A percentile compares a stretch with the other conserved stretches of the same genome.
Conservation (phyloP, 805 yeast species). For the Lipomyces yamadae region DNA sequence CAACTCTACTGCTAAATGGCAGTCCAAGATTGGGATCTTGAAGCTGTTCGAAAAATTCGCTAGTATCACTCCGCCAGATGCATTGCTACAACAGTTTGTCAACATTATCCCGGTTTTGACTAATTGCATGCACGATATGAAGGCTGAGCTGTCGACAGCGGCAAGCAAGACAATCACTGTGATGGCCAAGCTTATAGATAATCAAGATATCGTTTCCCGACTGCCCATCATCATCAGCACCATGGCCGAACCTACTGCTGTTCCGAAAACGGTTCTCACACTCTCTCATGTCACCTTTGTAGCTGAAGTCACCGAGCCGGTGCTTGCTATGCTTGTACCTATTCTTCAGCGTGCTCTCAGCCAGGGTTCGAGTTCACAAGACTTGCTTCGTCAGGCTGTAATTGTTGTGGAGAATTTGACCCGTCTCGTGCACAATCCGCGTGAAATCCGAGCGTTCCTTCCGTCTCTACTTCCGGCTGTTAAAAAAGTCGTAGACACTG, state of each 20-base stretch:
- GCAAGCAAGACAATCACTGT: constrained; percentile 73
- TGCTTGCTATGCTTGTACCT: constrained; percentile 86
- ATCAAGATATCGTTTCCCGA: constrained; percentile 87
- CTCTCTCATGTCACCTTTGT: constrained; percentile 94
- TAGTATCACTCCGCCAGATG: constrained; percentile 81
- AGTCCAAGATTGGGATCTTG: constrained; percentile 66
- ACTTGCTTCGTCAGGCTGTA: constrained; percentile 94
- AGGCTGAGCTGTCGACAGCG: constrained; percentile 89
- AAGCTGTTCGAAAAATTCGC: constrained; percentile 72
- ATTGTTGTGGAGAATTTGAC: constrained; percentile 95
- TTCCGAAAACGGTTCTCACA: constrained; percentile 85
- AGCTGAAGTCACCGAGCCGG: constrained; percentile 98
- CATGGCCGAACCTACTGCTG: constrained; percentile 85
- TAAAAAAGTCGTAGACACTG: constrained; percentile 82
- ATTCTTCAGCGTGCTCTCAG: constrained; percentile 86
- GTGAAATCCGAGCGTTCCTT: constrained; percentile 85
- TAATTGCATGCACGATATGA: constrained; percentile 91
- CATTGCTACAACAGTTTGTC: constrained; percentile 79
- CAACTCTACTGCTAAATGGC: constrained; percentile 89
- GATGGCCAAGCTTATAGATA: constrained; percentile 83
- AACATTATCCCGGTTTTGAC: constrained; percentile 82
- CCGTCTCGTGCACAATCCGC: constrained; percentile 88
- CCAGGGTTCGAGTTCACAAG: constrained; percentile 79
- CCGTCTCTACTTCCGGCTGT: constrained; percentile 92
- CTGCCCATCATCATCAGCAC: constrained; percentile 84